Conservation (phyloP, 352 stramenopile species). For the Phytophthora cryptogea region DNA sequence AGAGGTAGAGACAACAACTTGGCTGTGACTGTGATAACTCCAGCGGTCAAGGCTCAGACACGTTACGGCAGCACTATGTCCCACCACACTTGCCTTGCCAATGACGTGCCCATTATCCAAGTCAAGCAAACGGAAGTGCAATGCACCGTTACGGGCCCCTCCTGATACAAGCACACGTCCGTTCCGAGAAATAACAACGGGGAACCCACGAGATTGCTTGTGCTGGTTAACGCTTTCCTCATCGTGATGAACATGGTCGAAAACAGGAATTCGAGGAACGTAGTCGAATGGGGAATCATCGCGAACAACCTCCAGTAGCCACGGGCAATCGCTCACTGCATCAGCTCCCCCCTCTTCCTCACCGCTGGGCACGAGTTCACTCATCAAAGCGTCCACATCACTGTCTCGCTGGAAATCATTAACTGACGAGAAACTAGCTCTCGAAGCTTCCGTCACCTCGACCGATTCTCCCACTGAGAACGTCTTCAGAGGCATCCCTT, state of each 20-base stretch:
- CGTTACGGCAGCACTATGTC: slow-evolving; percentile 69
- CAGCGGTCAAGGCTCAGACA: slow-evolving; percentile 75
- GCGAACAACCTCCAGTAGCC: slow-evolving; percentile 67
- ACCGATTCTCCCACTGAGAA: slow-evolving; percentile 17
- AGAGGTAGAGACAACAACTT: slow-evolving; percentile 30
- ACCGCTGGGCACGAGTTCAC: slow-evolving; percentile 1
- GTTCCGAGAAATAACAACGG: slow-evolving; percentile 69
- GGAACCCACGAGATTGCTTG: slow-evolving; percentile 35
- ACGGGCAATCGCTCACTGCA: slow-evolving; percentile 49
- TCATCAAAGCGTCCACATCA: slow-evolving; percentile 18
- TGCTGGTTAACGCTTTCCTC: slow-evolving; percentile 20
- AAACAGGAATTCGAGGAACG: slow-evolving; percentile 79
- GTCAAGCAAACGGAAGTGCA: slow-evolving; percentile 80
- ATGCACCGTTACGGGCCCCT: slow-evolving; percentile 68
- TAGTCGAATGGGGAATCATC: slow-evolving; percentile 83
- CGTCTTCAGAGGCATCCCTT: slow-evolving; percentile 16
- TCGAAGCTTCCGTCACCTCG: slow-evolving; percentile 6
- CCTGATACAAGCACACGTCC: slow-evolving; percentile 76
- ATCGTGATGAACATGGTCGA: slow-evolving; percentile 44
- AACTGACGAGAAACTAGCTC: slow-evolving; percentile 19
- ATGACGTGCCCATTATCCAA: slow-evolving; percentile 83
- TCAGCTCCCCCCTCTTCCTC: slow-evolving; percentile 19
- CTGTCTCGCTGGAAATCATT: slow-evolving; percentile 19
- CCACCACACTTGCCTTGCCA: slow-evolving; percentile 81
- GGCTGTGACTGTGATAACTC: slow-evolving; percentile 44